Conservation (phyloP, 2,329 filamentous ascomycete genomes). For the Pleoardoris graminearum region DNA sequence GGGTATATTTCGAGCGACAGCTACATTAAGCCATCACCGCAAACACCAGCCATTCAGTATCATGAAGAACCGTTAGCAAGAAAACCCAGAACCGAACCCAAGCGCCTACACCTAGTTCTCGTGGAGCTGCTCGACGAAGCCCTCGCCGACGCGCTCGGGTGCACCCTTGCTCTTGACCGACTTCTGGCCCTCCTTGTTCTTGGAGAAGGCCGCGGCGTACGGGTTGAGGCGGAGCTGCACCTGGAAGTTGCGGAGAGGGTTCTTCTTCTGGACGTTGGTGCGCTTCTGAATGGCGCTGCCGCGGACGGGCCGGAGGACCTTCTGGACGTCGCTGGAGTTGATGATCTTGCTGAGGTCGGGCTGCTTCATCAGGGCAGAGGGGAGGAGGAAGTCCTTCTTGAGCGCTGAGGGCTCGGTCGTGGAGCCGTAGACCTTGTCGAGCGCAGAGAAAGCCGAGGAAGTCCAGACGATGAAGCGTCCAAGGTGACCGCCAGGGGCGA, state of each 20-base stretch:
- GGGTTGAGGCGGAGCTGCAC: slow-evolving; percentile 98
- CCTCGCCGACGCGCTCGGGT: slow-evolving; percentile 58
- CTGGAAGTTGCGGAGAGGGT: slow-evolving; percentile 98
- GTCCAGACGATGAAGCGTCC: slow-evolving; percentile 99
- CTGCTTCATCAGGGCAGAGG: slow-evolving; percentile 89
- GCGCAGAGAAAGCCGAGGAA: slow-evolving; percentile 92
- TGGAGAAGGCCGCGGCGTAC: slow-evolving; percentile 87
- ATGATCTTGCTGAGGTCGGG: slow-evolving; percentile 96
- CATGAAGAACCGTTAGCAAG: slow-evolving; percentile 26
- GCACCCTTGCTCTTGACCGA: slow-evolving; percentile 63
- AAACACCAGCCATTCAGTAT: slow-evolving; percentile 11
- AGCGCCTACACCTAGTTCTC: slow-evolving; percentile 56
- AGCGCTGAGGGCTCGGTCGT: slow-evolving; percentile 85
- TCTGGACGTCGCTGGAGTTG: slow-evolving; percentile 99
- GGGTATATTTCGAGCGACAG: slow-evolving; percentile 31
- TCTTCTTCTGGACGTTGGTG: slow-evolving; percentile 96
- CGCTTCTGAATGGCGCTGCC: slow-evolving; percentile 90
- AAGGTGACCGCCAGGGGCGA: slow-evolving; percentile 97
- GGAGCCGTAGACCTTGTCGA: slow-evolving; percentile 95
- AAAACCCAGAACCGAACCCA: slow-evolving; percentile 17
- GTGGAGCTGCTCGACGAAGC: slow-evolving; percentile 54
- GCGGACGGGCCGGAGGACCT: slow-evolving; percentile 88
- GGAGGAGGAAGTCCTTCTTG: slow-evolving; percentile 99
- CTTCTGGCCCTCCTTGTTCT: slow-evolving; percentile 79
- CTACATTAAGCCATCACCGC: slow-evolving; percentile 35